phyloP scores from a whole-genome alignment of 495 filamentous ascomycete genomes.

The Cairneyella variabilis region DNA sequence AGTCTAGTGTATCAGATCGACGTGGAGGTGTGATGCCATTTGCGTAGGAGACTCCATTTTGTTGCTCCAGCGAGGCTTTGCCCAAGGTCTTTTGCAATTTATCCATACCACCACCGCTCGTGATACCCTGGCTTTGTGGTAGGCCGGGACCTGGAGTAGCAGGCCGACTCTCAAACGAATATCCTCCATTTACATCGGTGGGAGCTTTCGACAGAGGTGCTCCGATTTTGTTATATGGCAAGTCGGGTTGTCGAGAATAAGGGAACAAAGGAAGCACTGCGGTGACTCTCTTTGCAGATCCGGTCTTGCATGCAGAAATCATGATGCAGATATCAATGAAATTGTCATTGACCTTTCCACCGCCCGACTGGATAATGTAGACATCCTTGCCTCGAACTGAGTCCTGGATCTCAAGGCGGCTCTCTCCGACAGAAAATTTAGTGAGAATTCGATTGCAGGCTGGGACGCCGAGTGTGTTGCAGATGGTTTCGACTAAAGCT shows the following conservation, averaged over 20 bases:
- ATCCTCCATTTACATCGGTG: slow-evolving; percentile 54
- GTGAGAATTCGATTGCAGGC: slow-evolving; percentile 74
- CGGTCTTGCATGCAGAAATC: slow-evolving; percentile 96
- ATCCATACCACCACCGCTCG: slow-evolving; percentile 53
- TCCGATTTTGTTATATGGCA: slow-evolving; percentile 92
- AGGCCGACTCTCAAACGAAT: slow-evolving; percentile 91
- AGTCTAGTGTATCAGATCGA: slow-evolving; percentile 62
- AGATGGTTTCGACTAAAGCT: slow-evolving; percentile 77
- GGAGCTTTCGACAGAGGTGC: slow-evolving; percentile 76
- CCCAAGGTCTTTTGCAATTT: slow-evolving; percentile 61
- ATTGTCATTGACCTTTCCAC: slow-evolving; percentile 90
- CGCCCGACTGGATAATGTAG: slow-evolving; percentile 90
- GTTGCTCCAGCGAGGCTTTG: slow-evolving; percentile 55
- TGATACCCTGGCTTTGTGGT: slow-evolving; percentile 56
- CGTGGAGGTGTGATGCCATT: slow-evolving; percentile 30
- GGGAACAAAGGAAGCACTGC: slow-evolving; percentile 95
- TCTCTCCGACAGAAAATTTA: slow-evolving; percentile 94
- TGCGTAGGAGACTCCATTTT: slow-evolving; percentile 24
- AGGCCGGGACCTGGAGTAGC: slow-evolving; percentile 72
- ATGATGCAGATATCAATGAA: slow-evolving; percentile 94
- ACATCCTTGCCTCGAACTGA: slow-evolving; percentile 97
- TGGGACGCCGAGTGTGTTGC: slow-evolving; percentile 80
- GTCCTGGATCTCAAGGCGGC: slow-evolving; percentile 90
- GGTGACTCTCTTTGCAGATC: slow-evolving; percentile 85
- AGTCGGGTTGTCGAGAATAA: slow-evolving; percentile 90